These are phyloP conservation scores for Lathyrus sativus DNA, from an alignment of 306 rosid genomes.

Conservation along the genomic window DNA sequence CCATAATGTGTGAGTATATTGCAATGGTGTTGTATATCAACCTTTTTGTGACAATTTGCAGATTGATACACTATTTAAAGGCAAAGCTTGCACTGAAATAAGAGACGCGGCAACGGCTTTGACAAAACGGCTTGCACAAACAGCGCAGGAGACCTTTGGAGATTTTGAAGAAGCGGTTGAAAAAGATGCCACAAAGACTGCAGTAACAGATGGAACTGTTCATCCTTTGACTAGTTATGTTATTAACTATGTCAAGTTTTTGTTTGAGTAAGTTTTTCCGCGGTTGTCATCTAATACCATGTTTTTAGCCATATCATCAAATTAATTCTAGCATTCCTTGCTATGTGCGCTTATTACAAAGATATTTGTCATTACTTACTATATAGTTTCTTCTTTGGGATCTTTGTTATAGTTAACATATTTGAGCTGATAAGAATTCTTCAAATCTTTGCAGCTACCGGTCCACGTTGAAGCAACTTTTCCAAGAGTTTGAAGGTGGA, in stretches of 20 bases:
- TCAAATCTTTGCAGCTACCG: conserved; percentile 59
- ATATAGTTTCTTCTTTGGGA: no score
- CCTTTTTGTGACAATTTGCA: conserved; percentile 39
- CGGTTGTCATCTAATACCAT: conserved; percentile 4
- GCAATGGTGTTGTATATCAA: no score
- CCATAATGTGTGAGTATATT: background rate
- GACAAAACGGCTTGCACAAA: conserved; percentile 90
- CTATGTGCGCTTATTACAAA: background rate
- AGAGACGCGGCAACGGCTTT: conserved; percentile 78
- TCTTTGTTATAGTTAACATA: no score
- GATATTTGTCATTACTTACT: conserved; percentile 16
- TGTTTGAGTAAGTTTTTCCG: conserved; percentile 79
- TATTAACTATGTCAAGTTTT: conserved; percentile 91
- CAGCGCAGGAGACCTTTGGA: conserved; percentile 90
- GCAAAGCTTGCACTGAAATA: conserved; percentile 77
- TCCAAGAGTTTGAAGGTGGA: conserved; percentile 77
- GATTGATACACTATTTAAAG: conserved; percentile 83
- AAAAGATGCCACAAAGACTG: conserved; percentile 94
- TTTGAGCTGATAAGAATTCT: no score
- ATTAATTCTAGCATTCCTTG: conserved; percentile 31
- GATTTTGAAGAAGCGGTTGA: conserved; percentile 98
- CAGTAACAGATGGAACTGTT: conserved; percentile 94
- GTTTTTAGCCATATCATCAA: conserved; percentile 19
- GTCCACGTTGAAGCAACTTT: conserved; percentile 94
- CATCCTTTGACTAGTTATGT: conserved; percentile 98